phyloP scores from a whole-genome alignment of 2,329 filamentous ascomycete genomes.

The Pestalotiopsis sp. region DNA sequence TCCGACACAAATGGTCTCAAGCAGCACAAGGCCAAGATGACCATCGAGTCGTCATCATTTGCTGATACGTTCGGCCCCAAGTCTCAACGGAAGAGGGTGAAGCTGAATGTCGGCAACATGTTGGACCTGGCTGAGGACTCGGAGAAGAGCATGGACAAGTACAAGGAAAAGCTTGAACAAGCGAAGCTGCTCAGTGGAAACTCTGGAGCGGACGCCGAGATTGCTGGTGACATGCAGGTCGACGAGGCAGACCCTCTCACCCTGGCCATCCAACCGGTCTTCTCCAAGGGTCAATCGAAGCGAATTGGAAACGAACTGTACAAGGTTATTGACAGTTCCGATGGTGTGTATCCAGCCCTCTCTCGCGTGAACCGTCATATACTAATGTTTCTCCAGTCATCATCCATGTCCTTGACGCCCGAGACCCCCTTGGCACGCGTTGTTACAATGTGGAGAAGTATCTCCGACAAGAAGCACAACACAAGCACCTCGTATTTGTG shows the following conservation, averaged over 20 bases:
- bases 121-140: slow-evolving; percentile 80
- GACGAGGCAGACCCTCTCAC: slow-evolving; percentile 49
- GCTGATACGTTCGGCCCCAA: slow-evolving; percentile 90
- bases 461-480: slow-evolving; percentile 85
- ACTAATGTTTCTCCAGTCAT: slow-evolving; percentile 55
- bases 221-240: slow-evolving; percentile 32
- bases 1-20: slow-evolving; percentile 80
- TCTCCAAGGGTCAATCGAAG: slow-evolving; percentile 83
- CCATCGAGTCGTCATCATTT: slow-evolving; percentile 84
- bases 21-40: slow-evolving; percentile 91
- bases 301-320: slow-evolving; percentile 13
- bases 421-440: slow-evolving; percentile 86
- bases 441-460: slow-evolving; percentile 93
- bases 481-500: slow-evolving; percentile 92
- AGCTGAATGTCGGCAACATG: slow-evolving; percentile 80
- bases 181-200: slow-evolving; percentile 73
- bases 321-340: slow-evolving; percentile 6
- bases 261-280: slow-evolving; percentile 79
- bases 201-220: slow-evolving; percentile 54
- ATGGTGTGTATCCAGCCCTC: not conserved
- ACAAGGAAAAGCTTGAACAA: slow-evolving; percentile 78
- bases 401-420: slow-evolving; percentile 88
- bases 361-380: not conserved
- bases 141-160: slow-evolving; percentile 77
- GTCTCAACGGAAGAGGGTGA: slow-evolving; percentile 87